Percentiles rank a stretch among this genome's conserved stretches.
Conservation (phyloP, 2,329 filamentous ascomycete genomes). For the Hypoxylon sp. region DNA sequence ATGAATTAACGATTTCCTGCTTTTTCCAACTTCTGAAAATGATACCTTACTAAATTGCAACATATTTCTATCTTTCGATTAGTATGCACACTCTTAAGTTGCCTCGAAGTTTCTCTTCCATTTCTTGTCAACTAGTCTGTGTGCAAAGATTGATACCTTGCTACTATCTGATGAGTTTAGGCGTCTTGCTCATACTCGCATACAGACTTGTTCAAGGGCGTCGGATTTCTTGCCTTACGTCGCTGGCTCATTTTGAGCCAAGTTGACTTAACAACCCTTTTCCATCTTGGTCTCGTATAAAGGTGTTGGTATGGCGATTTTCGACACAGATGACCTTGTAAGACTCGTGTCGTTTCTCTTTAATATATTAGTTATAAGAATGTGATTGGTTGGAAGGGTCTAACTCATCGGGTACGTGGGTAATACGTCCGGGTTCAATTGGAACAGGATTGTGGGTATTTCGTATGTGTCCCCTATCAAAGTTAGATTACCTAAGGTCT, state of each 20-base stretch:
- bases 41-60: constrained; percentile 28
- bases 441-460: neutral
- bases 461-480: constrained; percentile 1
- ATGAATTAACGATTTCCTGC: constrained; percentile 20
- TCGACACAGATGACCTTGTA: constrained; percentile 45
- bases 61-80: constrained; percentile 41
- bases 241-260: constrained; percentile 50
- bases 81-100: constrained; percentile 95
- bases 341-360: constrained; percentile 4
- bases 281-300: constrained; percentile 41
- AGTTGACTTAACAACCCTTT: constrained; percentile 43
- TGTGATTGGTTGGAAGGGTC: constrained; percentile 14
- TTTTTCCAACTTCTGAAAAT: constrained; percentile 20
- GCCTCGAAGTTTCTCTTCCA: constrained; percentile 80
- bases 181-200: constrained; percentile 67
- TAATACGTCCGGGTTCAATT: neutral
- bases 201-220: constrained; percentile 55
- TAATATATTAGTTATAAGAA: constrained; percentile 8
- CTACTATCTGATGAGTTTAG: constrained; percentile 58
- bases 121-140: constrained; percentile 97
- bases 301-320: constrained; percentile 47
- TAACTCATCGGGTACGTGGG: neutral
- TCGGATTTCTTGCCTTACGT: constrained; percentile 52
- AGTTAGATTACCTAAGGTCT: constrained; percentile 13
- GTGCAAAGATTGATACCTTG: constrained; percentile 82